Percentiles rank a stretch among this genome's conserved stretches.
phyloP scores from a whole-genome alignment of 257 asterid species.

The Capsicum pubescens region DNA sequence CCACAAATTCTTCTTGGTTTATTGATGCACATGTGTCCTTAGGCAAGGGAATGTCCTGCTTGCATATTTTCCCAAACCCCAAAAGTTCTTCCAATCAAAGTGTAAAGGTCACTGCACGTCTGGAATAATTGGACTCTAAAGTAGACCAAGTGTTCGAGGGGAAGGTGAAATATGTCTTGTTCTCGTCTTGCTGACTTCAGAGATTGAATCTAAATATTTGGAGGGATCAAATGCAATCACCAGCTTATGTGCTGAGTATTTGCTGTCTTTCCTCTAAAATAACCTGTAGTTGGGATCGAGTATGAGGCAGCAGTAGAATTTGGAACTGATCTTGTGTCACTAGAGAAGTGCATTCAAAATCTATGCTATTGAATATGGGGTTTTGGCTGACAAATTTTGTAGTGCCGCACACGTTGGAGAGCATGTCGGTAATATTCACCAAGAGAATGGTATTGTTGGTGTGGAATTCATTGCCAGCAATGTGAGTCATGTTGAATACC shows the following conservation, averaged over 20 bases:
- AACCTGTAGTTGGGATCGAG: constrained; percentile 88
- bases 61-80: constrained; percentile 8
- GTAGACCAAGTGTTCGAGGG: neutral
- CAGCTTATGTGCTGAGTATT: constrained; percentile 78
- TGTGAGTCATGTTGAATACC: neutral
- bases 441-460: constrained; percentile 9
- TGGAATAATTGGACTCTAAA: constrained; percentile 15
- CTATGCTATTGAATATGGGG: neutral
- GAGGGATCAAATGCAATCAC: constrained; percentile 92
- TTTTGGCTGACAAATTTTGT: neutral
- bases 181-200: constrained; percentile 75
- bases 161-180: constrained; percentile 67
- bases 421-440: neutral
- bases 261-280: constrained; percentile 79
- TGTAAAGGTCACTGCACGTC: neutral
- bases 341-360: neutral
- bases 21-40: neutral
- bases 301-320: constrained; percentile 41
- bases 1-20: neutral
- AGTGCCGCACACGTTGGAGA: neutral
- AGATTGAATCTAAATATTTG: constrained; percentile 85
- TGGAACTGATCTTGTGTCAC: neutral
- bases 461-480: neutral
- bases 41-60: constrained; percentile 10
- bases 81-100: neutral